Base-by-base conservation (phyloP, 768 basidiomycete species). In the Mycena olivaceomarginata region DNA sequence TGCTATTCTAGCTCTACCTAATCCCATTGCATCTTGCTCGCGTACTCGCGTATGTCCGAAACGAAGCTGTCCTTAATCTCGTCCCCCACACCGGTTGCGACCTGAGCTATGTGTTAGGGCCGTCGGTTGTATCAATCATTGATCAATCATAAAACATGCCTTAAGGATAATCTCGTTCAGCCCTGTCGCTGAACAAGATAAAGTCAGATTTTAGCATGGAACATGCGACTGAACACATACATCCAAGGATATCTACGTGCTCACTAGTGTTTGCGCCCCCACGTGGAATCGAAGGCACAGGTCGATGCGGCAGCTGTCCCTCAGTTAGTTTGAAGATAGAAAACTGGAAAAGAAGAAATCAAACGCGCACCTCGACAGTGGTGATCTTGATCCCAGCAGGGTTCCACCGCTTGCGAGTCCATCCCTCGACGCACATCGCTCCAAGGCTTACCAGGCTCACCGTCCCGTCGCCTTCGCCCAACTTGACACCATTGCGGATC, bases 381-480 rank as follows among this genome's bases (percentile, higher is more conserved):
- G 63, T 65, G 13, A 75, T 37, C 20, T 45, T 37, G n/a, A 75
- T 75, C 25, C 43, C 68, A 2, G 68, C 69, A 8, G 74, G 74
- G 13, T 75, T 75, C 68, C 69, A 75, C 16, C 74, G 68, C 39
- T 64, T 48, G 22, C 74, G 67, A 31, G 69, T 59, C 74, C 74
- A 70, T 25, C 98, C 98, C 81, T 97, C 96, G 12, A 95, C 94
- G 81, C 98, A 99, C 97, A 99, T 98, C 15, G 95, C 93, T 11
- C 98, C 98, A 68, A 97, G 89, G 79, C 95, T 96, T 45, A 98
- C 82, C 56, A 97, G 85, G 80, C 93, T 93, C 22, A 98, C 97
- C 1, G 98, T 99, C 12, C 98, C 98, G 83, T 99, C 98, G 9
- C 98, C 98, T 87, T 99, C 97, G 56, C 97, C 96, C 85, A 98